Conservation (phyloP, 352 stramenopile species). For the Elongisporangium undulatum region DNA sequence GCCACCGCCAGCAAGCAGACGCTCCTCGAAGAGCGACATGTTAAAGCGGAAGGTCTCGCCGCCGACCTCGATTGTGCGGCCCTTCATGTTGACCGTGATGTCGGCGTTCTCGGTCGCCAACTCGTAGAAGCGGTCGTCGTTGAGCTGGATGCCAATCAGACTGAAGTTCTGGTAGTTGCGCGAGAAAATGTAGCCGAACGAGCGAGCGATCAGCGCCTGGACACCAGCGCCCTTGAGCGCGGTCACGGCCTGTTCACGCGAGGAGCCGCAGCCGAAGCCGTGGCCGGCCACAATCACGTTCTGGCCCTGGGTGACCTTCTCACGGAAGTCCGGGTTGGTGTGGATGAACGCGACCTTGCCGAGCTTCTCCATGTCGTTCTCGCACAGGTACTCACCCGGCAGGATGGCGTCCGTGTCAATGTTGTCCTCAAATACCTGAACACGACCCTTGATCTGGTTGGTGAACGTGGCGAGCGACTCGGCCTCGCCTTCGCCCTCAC, state of each 20-base stretch:
- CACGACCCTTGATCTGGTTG: constrained; percentile 56
- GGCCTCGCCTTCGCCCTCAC: constrained; percentile 12
- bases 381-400: constrained; percentile 71
- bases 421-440: constrained; percentile 86
- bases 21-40: constrained; percentile 86
- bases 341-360: constrained; percentile 83
- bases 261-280: constrained; percentile 82
- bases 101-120: constrained; percentile 66
- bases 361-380: constrained; percentile 83
- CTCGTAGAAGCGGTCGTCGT: constrained; percentile 80
- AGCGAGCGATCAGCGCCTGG: constrained; percentile 76
- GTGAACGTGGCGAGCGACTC: constrained; percentile 37
- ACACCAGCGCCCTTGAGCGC: constrained; percentile 77
- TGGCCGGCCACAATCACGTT: constrained; percentile 74
- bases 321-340: constrained; percentile 83
- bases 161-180: constrained; percentile 88
- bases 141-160: constrained; percentile 73
- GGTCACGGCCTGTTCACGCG: constrained; percentile 80
- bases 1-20: constrained; percentile 68
- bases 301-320: constrained; percentile 71
- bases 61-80: constrained; percentile 73
- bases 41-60: constrained; percentile 80
- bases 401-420: constrained; percentile 88
- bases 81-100: constrained; percentile 81
- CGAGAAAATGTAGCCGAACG: constrained; percentile 86